Percentiles rank a stretch among this genome's conserved stretches.
Evolutionary conservation across 2,329 filamentous ascomycete genomes (phyloP).

Genomic region (Penicillium sp.): DNA sequence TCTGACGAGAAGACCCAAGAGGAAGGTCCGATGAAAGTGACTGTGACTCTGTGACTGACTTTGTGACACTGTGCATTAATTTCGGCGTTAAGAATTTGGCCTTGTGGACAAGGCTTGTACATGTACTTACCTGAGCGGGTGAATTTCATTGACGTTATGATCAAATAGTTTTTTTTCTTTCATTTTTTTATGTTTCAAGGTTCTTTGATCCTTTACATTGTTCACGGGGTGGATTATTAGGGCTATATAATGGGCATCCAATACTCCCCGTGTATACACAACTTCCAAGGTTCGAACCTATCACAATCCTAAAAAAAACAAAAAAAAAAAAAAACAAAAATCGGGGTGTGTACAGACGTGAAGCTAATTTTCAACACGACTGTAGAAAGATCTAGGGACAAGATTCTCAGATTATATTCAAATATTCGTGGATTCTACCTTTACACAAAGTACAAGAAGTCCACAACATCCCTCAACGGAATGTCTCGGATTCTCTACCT

Average conservation of each 20-base stretch:
- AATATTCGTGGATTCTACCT: neutral
- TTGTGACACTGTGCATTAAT: constrained; percentile 18
- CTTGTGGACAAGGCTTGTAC: constrained; percentile 19
- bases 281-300: neutral
- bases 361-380: constrained; percentile 10
- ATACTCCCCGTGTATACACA: neutral
- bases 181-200: neutral
- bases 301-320: neutral
- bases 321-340: neutral
- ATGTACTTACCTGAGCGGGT: constrained; percentile 18
- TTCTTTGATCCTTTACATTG: neutral
- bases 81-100: constrained; percentile 20
- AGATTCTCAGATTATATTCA: constrained; percentile 12
- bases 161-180: neutral
- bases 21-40: constrained; percentile 12
- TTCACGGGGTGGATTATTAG: neutral
- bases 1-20: constrained; percentile 14
- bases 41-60: constrained; percentile 12
- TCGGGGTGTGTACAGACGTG: constrained; percentile 6
- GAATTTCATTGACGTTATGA: constrained; percentile 7
- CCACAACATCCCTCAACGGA: neutral
- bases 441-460: constrained; percentile 4
- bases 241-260: neutral
- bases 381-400: constrained; percentile 6
- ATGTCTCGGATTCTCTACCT: constrained; percentile 1